Evolutionary conservation across 306 rosid species (phyloP).

Genomic region (Casuarina equisetifolia): DNA sequence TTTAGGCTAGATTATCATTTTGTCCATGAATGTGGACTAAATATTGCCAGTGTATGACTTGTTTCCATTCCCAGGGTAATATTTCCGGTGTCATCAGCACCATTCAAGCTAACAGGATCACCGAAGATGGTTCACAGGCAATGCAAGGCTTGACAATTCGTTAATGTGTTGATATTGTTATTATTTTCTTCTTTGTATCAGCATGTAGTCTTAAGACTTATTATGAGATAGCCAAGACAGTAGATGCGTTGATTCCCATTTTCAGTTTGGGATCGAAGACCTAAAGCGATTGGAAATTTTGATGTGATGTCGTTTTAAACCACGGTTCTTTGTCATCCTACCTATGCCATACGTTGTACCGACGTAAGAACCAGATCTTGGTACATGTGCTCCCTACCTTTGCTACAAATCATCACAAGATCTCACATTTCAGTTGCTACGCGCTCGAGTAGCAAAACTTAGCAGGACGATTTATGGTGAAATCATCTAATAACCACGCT

Average conservation of each 20-base stretch:
- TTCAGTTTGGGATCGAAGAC: neutral
- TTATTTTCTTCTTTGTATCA: neutral
- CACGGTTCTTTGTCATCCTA: neutral
- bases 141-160: conserved; percentile 72
- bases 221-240: neutral
- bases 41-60: neutral
- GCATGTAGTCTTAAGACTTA: neutral
- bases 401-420: neutral
- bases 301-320: neutral
- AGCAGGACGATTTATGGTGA: too few species aligned
- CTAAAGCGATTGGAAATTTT: neutral
- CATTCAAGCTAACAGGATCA: conserved; percentile 64
- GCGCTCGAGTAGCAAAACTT: too few species aligned
- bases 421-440: too few species aligned
- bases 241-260: neutral
- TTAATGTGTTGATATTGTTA: conserved; percentile 32
- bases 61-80: conserved; percentile 57
- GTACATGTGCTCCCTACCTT: neutral
- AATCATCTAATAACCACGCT: too few species aligned
- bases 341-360: neutral
- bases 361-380: neutral
- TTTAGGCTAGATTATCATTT: neutral
- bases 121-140: conserved; percentile 73
- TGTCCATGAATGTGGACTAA: neutral
- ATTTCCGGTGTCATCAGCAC: conserved; percentile 70